These are phyloP conservation scores for Penicillium egyptiacum DNA, from an alignment of 495 filamentous ascomycete species.

Conservation along the genomic window DNA sequence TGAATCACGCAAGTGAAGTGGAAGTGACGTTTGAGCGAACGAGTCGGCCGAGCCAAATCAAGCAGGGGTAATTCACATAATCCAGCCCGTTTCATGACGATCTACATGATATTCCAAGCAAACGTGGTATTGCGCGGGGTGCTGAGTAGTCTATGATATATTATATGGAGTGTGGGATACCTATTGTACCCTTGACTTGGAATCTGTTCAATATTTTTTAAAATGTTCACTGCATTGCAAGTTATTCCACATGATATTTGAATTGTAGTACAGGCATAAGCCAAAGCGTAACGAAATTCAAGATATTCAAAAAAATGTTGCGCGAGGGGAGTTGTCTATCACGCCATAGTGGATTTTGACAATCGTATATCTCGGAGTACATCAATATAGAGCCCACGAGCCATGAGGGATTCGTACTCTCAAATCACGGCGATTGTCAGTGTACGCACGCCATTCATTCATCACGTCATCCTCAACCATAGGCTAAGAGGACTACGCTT, in stretches of 20 bases:
- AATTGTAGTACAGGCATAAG: too few species aligned
- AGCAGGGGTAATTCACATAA: neutral
- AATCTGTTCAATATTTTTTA: too few species aligned
- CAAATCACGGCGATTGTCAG: conserved; percentile 1
- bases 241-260: too few species aligned
- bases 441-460: conserved; percentile 13
- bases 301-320: too few species aligned
- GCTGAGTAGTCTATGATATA: neutral
- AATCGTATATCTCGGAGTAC: neutral
- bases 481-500: neutral
- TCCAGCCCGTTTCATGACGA: neutral
- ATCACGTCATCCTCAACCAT: conserved; percentile 11
- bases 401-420: neutral
- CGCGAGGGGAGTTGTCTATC: conserved; percentile 1
- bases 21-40: conserved; percentile 25
- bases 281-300: too few species aligned
- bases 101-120: too few species aligned
- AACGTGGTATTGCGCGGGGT: neutral
- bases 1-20: conserved; percentile 26
- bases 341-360: conserved; percentile 20
- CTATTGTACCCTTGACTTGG: too few species aligned
- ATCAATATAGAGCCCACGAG: too few species aligned
- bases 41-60: conserved; percentile 2
- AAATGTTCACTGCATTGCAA: too few species aligned
- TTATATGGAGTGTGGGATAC: too few species aligned